These are phyloP conservation scores for Aspergillaceae sp. DNA, from an alignment of 2,329 filamentous ascomycete genomes.

Conservation along the genomic window DNA sequence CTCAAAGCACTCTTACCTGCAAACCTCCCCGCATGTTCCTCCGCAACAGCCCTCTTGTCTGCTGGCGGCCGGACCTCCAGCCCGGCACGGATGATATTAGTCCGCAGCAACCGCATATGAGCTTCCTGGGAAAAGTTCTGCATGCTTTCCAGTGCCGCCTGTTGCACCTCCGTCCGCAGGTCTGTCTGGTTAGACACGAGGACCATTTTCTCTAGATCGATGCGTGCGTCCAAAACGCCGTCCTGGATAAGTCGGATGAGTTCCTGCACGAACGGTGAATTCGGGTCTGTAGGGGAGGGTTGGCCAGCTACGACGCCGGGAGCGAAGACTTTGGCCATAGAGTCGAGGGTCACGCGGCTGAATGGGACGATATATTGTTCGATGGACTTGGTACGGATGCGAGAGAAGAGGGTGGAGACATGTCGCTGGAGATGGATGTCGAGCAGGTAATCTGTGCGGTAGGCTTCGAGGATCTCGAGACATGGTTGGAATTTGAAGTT, in stretches of 20 bases:
- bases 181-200: slow-evolving; percentile 64
- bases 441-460: slow-evolving; percentile 77
- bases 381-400: slow-evolving; percentile 83
- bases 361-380: slow-evolving; percentile 88
- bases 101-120: slow-evolving; percentile 64
- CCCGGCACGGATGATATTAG: slow-evolving; percentile 66
- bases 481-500: slow-evolving; percentile 83
- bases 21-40: slow-evolving; percentile 3
- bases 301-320: slow-evolving; percentile 31
- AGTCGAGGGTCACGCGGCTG: slow-evolving; percentile 72
- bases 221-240: slow-evolving; percentile 63
- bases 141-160: slow-evolving; percentile 58
- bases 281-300: slow-evolving; percentile 54
- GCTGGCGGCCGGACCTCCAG: slow-evolving; percentile 54
- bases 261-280: slow-evolving; percentile 47
- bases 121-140: slow-evolving; percentile 66
- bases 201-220: slow-evolving; percentile 76
- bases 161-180: slow-evolving; percentile 61
- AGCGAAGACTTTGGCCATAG: slow-evolving; percentile 69
- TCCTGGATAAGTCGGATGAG: slow-evolving; percentile 68
- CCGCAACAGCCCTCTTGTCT: slow-evolving; percentile 7
- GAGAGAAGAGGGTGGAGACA: slow-evolving; percentile 58
- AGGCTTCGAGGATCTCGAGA: slow-evolving; percentile 70
- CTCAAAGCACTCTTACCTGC: background rate
- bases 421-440: slow-evolving; percentile 78